Percentiles rank a stretch among this genome's conserved stretches.
phyloP scores from a whole-genome alignment of 177 flowering plant species.

The Vitis hybrid region DNA sequence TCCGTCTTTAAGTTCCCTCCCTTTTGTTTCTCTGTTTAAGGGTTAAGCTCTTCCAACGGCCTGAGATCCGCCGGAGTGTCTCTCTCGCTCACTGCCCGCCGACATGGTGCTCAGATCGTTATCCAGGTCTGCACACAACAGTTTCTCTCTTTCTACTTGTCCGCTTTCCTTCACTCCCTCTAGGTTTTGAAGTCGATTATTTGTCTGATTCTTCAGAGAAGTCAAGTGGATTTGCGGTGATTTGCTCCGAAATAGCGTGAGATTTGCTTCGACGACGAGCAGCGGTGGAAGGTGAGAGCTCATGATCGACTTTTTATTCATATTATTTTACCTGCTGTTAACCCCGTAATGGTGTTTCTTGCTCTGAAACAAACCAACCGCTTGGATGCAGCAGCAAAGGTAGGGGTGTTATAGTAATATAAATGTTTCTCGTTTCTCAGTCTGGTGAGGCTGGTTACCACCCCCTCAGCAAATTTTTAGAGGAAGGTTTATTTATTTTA shows the following conservation, averaged over 20 bases:
- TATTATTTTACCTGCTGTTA: background rate
- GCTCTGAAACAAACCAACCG: background rate
- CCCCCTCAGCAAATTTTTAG: too few species aligned
- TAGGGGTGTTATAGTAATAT: too few species aligned
- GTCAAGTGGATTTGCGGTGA: background rate
- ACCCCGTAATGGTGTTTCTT: background rate
- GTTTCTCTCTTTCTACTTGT: background rate
- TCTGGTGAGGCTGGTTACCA: too few species aligned
- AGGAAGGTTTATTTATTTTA: too few species aligned
- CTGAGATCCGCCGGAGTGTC: background rate
- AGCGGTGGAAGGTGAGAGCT: constrained; percentile 10
- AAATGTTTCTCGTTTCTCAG: too few species aligned
- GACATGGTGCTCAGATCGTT: constrained; percentile 19
- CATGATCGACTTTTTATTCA: background rate
- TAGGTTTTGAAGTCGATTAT: background rate
- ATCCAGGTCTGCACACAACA: constrained; percentile 7
- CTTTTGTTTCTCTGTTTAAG: background rate
- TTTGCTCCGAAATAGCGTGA: constrained; percentile 1
- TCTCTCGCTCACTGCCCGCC: background rate
- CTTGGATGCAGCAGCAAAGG: too few species aligned
- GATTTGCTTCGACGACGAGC: background rate
- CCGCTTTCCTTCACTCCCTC: background rate
- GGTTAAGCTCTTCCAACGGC: background rate
- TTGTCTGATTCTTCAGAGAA: constrained; percentile 2
- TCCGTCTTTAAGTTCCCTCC: background rate